A percentile compares a stretch with the other conserved stretches of the same genome.
These are phyloP conservation scores for Xenosphaeropsis pyriputrescens DNA, from an alignment of 2,329 filamentous ascomycete species.

Conservation along the genomic window DNA sequence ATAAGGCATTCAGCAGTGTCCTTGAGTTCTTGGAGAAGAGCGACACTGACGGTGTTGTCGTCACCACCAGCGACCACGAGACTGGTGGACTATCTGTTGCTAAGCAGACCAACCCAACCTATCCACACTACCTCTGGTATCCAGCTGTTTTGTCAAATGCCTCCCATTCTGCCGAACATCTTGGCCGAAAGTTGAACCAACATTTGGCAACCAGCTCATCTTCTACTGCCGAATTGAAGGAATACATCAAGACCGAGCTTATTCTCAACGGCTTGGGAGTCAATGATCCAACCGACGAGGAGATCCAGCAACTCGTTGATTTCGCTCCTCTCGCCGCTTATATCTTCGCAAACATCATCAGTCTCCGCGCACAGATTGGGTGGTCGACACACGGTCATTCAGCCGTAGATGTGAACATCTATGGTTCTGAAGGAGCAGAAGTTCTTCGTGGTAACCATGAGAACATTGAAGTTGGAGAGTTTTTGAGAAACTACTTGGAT, in stretches of 20 bases:
- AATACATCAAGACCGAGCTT: conserved; percentile 55
- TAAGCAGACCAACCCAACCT: conserved; percentile 49
- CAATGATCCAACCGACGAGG: conserved; percentile 51
- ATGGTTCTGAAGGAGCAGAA: conserved; percentile 56
- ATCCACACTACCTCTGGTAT: conserved; percentile 66
- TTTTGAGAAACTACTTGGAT: conserved; percentile 63
- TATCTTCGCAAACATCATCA: conserved; percentile 73
- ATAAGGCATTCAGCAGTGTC: conserved; percentile 70
- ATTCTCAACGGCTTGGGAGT: conserved; percentile 64
- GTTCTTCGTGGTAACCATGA: conserved; percentile 76
- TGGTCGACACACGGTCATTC: conserved; percentile 93
- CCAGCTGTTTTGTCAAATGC: conserved; percentile 70
- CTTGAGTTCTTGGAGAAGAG: conserved; percentile 71
- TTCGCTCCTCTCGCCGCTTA: conserved; percentile 36
- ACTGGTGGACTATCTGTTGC: conserved; percentile 80
- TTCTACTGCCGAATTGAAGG: conserved; percentile 26
- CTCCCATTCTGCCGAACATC: conserved; percentile 58
- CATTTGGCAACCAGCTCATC: conserved; percentile 22
- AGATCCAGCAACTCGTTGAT: conserved; percentile 52
- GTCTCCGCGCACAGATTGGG: conserved; percentile 73
- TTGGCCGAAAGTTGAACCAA: conserved; percentile 44
- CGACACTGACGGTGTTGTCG: conserved; percentile 61
- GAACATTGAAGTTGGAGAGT: conserved; percentile 83
- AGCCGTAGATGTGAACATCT: conserved; percentile 93
- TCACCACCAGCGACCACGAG: conserved; percentile 90